Percentiles rank a stretch among this genome's conserved stretches.
Conservation (phyloP, 495 filamentous ascomycete genomes). For the Darksidea phi region DNA sequence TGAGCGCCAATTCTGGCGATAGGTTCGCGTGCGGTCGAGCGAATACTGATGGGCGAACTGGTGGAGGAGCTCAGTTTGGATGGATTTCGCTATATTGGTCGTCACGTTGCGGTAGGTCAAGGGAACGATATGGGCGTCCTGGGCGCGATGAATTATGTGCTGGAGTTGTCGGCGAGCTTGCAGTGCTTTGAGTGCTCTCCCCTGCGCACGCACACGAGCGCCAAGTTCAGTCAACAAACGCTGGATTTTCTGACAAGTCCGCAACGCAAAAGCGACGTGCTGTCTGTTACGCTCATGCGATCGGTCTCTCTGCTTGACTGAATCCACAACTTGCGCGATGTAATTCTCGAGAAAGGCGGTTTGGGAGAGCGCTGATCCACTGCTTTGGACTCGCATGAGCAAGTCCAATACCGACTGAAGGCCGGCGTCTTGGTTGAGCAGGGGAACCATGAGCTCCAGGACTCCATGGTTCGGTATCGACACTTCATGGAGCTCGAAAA, state of each 20-base stretch:
- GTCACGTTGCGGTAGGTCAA: neutral
- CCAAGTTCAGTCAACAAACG: slow-evolving; percentile 4
- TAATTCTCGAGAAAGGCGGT: neutral
- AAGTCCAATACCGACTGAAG: neutral
- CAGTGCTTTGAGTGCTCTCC: neutral
- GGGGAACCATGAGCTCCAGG: neutral
- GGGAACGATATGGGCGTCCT: slow-evolving; percentile 10
- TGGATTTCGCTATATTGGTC: neutral
- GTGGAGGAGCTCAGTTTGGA: slow-evolving; percentile 14
- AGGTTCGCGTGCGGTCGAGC: slow-evolving; percentile 7
- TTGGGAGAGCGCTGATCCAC: neutral
- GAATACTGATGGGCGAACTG: slow-evolving; percentile 31
- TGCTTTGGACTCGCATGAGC: neutral
- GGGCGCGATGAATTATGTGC: slow-evolving; percentile 13
- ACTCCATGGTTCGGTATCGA: slow-evolving; percentile 5
- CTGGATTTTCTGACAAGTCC: neutral
- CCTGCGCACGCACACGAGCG: neutral
- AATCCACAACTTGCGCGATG: neutral
- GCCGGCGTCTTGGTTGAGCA: neutral
- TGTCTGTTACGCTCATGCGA: neutral
- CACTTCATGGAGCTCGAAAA: neutral
- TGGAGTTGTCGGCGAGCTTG: slow-evolving; percentile 8
- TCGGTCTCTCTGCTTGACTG: neutral
- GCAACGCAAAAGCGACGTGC: neutral
- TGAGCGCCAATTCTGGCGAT: neutral